Evolutionary conservation across 2,329 filamentous ascomycete species (phyloP), one percentile per base, ranked within the genome.

Genomic region (Curvularia spicifera): DNA sequence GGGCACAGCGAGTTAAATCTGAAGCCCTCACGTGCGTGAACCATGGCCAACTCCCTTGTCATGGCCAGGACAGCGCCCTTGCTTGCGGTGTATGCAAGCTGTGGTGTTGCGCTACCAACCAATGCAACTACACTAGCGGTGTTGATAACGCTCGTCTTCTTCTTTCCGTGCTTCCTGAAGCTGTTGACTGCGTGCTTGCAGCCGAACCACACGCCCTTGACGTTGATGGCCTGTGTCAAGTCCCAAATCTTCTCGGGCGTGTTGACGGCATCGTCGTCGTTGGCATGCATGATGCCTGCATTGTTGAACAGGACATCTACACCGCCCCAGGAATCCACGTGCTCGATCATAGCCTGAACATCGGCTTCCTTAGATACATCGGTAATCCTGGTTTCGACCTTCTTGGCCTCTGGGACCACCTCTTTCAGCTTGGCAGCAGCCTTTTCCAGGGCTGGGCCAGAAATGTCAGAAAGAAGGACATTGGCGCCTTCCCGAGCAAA

Each of bases 201-300:
- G 60, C 93, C 93, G 77, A 87, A 97, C 93, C 93, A 97, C n/a
- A 97, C 93, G 43, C 93, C 93, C 85, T 97, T 97, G 78, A 97
- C 93, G 78, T 97, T 97, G 83, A 97, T 96, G 76, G 87, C 88
- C 61, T 96, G 92, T 4, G 93, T 97, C 66, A 96, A 81, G 72
- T 97, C 92, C 93, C 93, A 97, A 81, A 97, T 93, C 70, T 87
- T 88, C 81, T 97, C 92, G 50, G 91, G 88, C 1, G 93, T 97
- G 76, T 89, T 86, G 75, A 96, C 82, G 48, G 93, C 92, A 77
- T 78, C 75, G 37, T 79, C 80, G 61, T 83, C 80, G 57, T 89
- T 83, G 47, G 87, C 88, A 80, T 97, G 93, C 93, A 97, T 97
- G 78, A 97, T 97, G 54, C 93, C 93, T 24, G 93, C 93, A 77